Evolutionary conservation across 805 yeast species (phyloP), one percentile per base, ranked within the genome.

Genomic region (Clavispora carvajalis): DNA sequence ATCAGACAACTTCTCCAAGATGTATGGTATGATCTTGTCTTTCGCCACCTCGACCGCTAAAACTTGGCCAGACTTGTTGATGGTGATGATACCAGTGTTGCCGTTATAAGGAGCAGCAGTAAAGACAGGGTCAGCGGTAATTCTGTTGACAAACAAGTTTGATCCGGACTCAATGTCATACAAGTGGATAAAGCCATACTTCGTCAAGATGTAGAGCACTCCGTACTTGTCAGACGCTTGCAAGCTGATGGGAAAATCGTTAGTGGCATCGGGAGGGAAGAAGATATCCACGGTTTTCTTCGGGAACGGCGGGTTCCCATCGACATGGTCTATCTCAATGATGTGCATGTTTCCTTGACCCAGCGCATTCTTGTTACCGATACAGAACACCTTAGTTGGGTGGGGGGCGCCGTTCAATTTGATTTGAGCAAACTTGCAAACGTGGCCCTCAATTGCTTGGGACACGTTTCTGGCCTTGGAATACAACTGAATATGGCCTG

Each of bases 391-490:
- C 64, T 87, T 89, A 37, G 95, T 85, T 31, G 86, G 86, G 34
- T 65, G 65, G 22, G 79, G 54, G 29, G 90, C 86, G 40, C 88
- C 88, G 38, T 79, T 84, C 52, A 91, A 71, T 46, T 79, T 74
- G 48, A 93, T 69, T 44, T 74, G 71, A 40, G 96, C 88, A 67
- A 93, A 93, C 31, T 80, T 79, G 44, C 95, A 93, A 41, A 95
- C 98, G 64, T 93, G 99, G 55, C 99, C 99, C 59, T 93, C 98
- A 54, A 93, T 87, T 16, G 95, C 90, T 69, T 93, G 99, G 11
- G 97, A 90, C 29, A 91, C 86, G 58, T 85, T 85, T 67, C 98
- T 82, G 39, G 82, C 79, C 60, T 83, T 85, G 45, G 95, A 85
- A 67, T 71, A 93, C 47, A 93, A 78, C 71, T 93, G 99, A 60